Conservation (phyloP, 2,329 filamentous ascomycete species). For the Fusarium graminum region DNA sequence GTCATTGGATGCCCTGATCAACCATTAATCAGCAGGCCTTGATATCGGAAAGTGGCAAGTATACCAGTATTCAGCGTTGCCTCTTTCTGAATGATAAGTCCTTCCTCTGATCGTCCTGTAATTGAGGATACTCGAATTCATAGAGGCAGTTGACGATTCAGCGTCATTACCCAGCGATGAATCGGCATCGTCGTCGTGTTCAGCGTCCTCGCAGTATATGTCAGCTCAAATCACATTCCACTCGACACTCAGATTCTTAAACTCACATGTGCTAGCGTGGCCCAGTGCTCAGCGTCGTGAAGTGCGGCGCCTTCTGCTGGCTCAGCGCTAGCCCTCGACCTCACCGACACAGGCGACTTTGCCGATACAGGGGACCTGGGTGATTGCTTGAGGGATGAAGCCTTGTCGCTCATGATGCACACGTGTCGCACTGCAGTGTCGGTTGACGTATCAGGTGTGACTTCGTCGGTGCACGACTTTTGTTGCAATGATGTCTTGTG, state of each 20-base stretch:
- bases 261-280: neutral
- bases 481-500: neutral
- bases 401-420: slow-evolving; percentile 11
- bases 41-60: fast-evolving
- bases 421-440: neutral
- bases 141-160: slow-evolving; percentile 35
- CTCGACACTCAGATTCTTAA: neutral
- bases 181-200: slow-evolving; percentile 8
- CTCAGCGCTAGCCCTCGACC: neutral
- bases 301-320: neutral
- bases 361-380: slow-evolving; percentile 8
- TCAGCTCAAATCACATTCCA: neutral
- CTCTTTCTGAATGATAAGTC: slow-evolving; percentile 31
- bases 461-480: neutral
- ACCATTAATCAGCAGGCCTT: fast-evolving
- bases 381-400: slow-evolving; percentile 6
- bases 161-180: slow-evolving; percentile 11
- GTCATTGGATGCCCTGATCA: slow-evolving; percentile 32
- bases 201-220: neutral
- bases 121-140: slow-evolving; percentile 30
- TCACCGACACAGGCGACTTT: neutral
- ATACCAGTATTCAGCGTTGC: slow-evolving; percentile 30
- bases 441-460: neutral
- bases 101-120: slow-evolving; percentile 36
- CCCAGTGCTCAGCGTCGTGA: slow-evolving; percentile 22